These are phyloP conservation scores for Metarhizium anisopliae DNA, from an alignment of 2,329 filamentous ascomycete species.

Conservation along the genomic window DNA sequence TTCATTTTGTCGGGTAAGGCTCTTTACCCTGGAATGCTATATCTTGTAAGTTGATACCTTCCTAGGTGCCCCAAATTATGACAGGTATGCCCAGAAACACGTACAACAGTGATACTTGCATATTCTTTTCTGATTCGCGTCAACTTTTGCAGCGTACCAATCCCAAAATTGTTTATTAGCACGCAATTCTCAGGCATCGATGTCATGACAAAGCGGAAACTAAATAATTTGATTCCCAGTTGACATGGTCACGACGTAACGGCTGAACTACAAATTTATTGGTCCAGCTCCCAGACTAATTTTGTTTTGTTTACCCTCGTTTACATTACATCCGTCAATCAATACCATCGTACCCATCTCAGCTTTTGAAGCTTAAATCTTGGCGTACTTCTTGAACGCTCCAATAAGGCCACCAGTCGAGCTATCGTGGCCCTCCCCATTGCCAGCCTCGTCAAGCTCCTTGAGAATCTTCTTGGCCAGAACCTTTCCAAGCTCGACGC, in stretches of 20 bases:
- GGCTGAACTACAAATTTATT: background rate
- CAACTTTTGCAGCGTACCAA: too few species aligned
- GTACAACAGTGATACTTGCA: too few species aligned
- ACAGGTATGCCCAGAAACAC: too few species aligned
- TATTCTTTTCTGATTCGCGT: too few species aligned
- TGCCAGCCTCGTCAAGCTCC: slow-evolving; percentile 75
- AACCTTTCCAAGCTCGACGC: slow-evolving; percentile 94
- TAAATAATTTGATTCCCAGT: background rate
- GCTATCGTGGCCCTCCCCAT: slow-evolving; percentile 67
- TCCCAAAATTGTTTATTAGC: too few species aligned
- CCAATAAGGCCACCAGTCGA: slow-evolving; percentile 85
- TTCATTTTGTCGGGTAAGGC: too few species aligned
- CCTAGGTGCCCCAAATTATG: too few species aligned
- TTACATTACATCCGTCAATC: background rate
- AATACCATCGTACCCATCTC: background rate
- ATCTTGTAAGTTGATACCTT: too few species aligned
- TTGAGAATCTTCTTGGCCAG: slow-evolving; percentile 83
- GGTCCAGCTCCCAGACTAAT: background rate
- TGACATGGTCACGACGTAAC: background rate
- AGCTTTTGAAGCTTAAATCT: slow-evolving; percentile 28
- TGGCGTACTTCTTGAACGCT: slow-evolving; percentile 74
- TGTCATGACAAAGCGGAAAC: background rate
- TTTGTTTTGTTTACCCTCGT: background rate
- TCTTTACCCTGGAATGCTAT: too few species aligned
- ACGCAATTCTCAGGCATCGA: too few species aligned